These are phyloP conservation scores for Myrica gale DNA, from an alignment of 306 rosid genomes.

Conservation along the genomic window DNA sequence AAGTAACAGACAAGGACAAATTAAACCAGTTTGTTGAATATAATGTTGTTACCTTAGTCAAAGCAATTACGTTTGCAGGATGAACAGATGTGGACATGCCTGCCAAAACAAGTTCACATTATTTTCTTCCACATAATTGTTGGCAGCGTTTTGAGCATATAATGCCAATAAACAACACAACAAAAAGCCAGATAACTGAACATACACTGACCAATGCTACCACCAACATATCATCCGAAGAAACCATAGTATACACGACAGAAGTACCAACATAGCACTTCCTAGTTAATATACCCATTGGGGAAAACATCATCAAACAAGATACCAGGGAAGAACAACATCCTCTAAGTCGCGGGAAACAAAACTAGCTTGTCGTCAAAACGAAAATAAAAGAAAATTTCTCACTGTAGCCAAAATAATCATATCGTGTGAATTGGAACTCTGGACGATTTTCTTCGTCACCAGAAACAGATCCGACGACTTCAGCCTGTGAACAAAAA, in stretches of 20 bases:
- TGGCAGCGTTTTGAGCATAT: slow-evolving; percentile 6
- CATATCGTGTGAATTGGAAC: slow-evolving; percentile 66
- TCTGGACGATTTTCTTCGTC: slow-evolving; percentile 64
- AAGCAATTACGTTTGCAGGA: slow-evolving; percentile 71
- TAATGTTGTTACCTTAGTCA: slow-evolving; percentile 54
- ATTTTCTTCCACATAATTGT: slow-evolving; percentile 12
- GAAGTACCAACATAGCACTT: neutral
- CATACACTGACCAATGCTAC: neutral
- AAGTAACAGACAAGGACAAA: slow-evolving; percentile 17
- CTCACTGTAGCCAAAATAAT: slow-evolving; percentile 84
- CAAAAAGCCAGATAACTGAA: neutral
- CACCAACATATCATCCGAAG: neutral
- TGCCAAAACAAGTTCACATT: slow-evolving; percentile 34
- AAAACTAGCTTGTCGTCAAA: slow-evolving; percentile 1
- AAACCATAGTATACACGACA: neutral
- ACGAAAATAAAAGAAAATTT: slow-evolving; percentile 19
- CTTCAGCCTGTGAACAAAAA: slow-evolving; percentile 75
- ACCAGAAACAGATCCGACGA: slow-evolving; percentile 45
- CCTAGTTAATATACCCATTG: neutral
- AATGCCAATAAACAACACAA: neutral
- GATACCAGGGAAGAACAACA: neutral
- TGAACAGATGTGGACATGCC: slow-evolving; percentile 57
- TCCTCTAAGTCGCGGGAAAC: neutral
- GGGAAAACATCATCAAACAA: neutral
- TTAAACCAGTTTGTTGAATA: neutral